Evolutionary conservation across 1,284 basidiomycete species (phyloP).

Genomic region (Microbotryum lychnidis-dioicae): DNA sequence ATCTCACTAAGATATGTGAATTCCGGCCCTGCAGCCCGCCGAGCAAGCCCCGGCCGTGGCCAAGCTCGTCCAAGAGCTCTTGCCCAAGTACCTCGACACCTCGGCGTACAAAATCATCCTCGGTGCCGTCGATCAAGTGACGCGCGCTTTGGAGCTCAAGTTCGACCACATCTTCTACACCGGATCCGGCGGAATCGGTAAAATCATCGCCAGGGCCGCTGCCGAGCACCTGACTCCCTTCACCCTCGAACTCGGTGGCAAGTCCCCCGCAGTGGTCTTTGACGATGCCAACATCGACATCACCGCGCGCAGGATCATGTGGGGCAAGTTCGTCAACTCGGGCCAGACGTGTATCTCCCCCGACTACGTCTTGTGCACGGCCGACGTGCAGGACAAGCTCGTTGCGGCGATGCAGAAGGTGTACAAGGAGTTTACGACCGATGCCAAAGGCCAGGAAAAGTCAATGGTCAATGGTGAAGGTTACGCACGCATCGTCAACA

Average conservation of each 20-base stretch:
- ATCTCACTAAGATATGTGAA: too few relatives aligned
- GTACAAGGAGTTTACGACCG: constrained; percentile 12
- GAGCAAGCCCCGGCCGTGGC: constrained; percentile 39
- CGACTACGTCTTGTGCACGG: constrained; percentile 27
- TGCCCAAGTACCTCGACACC: constrained; percentile 41
- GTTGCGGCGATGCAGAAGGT: constrained; percentile 18
- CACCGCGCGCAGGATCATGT: constrained; percentile 40
- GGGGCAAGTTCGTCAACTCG: constrained; percentile 42
- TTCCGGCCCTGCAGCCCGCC: constrained; percentile 10
- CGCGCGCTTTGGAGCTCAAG: constrained; percentile 38
- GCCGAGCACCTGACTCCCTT: constrained; percentile 38
- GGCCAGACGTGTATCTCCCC: constrained; percentile 38
- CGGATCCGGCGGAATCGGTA: constrained; percentile 34
- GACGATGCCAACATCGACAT: constrained; percentile 40
- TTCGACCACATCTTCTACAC: constrained; percentile 44
- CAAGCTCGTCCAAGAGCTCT: constrained; percentile 37
- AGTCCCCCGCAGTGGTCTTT: constrained; percentile 43
- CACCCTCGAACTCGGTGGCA: constrained; percentile 43
- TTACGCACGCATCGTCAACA: constrained; percentile 39
- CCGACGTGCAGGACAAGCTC: constrained; percentile 18
- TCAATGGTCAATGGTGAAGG: constrained; percentile 24
- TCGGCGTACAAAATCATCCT: constrained; percentile 38
- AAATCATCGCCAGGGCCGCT: constrained; percentile 41
- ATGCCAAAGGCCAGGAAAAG: not conserved
- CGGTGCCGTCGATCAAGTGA: constrained; percentile 40